phyloP scores from a whole-genome alignment of 169 alveolate species.

The Cryptosporidium parvum region DNA sequence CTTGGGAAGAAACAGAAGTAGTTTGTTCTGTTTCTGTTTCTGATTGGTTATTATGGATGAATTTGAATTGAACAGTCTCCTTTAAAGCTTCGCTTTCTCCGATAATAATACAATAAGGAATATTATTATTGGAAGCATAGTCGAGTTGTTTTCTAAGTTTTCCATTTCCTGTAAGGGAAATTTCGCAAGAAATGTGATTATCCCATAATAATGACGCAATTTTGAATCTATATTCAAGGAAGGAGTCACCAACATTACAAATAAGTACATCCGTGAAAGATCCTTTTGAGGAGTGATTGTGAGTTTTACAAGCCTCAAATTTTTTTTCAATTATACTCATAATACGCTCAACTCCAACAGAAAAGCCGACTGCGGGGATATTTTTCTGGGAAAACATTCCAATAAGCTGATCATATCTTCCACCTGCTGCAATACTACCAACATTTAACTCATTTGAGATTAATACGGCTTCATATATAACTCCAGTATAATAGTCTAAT shows the following conservation, averaged over 20 bases:
- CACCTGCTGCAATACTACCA: constrained; percentile 98
- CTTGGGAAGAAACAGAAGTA: constrained; percentile 10
- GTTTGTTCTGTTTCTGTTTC: not conserved
- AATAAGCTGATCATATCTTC: constrained; percentile 95
- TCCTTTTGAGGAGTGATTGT: constrained; percentile 6
- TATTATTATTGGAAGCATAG: constrained; percentile 31
- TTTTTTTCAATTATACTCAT: constrained; percentile 88
- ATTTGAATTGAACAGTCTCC: constrained; percentile 42
- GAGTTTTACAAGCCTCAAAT: constrained; percentile 51
- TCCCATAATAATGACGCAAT: constrained; percentile 68
- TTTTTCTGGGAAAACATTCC: constrained; percentile 90
- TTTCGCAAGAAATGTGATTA: constrained; percentile 55
- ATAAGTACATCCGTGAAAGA: constrained; percentile 55
- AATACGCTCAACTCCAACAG: constrained; percentile 95
- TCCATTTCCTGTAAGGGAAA: constrained; percentile 48
- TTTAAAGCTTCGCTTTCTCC: constrained; percentile 35
- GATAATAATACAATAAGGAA: constrained; percentile 63
- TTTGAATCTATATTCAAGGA: constrained; percentile 46
- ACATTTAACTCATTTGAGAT: constrained; percentile 83
- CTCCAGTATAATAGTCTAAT: constrained; percentile 97
- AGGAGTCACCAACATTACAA: constrained; percentile 53
- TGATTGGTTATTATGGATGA: not conserved
- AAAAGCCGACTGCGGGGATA: constrained; percentile 96
- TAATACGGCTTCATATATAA: constrained; percentile 94
- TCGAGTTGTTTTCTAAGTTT: constrained; percentile 64